Evolutionary conservation across 352 stramenopile species (phyloP).

Genomic region (Phytopythium montanum): DNA sequence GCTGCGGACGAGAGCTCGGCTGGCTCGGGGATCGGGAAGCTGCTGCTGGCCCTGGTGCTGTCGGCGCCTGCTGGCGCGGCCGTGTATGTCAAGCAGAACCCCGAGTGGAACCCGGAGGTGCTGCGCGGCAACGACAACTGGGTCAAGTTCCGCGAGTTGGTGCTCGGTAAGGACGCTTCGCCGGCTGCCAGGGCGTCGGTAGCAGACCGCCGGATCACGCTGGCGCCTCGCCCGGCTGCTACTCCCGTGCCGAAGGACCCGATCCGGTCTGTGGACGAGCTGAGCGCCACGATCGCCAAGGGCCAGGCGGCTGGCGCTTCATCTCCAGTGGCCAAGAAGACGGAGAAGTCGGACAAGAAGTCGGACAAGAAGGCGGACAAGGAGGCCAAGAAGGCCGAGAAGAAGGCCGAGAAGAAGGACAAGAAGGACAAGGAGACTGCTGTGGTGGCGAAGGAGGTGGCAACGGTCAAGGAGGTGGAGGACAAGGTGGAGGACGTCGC

Average conservation of each 20-base stretch:
- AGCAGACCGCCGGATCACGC: slow-evolving; percentile 15
- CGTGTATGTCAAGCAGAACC: slow-evolving; percentile 77
- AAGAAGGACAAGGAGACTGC: slow-evolving; percentile 20
- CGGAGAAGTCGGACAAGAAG: slow-evolving; percentile 9
- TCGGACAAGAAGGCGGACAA: slow-evolving; percentile 11
- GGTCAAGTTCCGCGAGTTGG: slow-evolving; percentile 71
- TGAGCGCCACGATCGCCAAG: slow-evolving; percentile 48
- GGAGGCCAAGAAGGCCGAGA: slow-evolving; percentile 19
- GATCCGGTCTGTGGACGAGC: slow-evolving; percentile 33
- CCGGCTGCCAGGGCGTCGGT: slow-evolving; percentile 1
- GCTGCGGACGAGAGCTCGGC: slow-evolving; percentile 28
- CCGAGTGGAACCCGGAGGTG: slow-evolving; percentile 65
- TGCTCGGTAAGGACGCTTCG: slow-evolving; percentile 41
- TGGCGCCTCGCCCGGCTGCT: not conserved
- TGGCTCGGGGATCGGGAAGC: slow-evolving; percentile 38
- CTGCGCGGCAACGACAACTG: slow-evolving; percentile 60
- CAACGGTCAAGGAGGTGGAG: slow-evolving; percentile 16
- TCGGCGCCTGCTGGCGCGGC: slow-evolving; percentile 44
- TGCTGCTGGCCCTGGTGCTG: slow-evolving; percentile 48
- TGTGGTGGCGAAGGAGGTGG: slow-evolving; percentile 17
- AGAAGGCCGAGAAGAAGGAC: slow-evolving; percentile 18
- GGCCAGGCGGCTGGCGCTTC: slow-evolving; percentile 15
- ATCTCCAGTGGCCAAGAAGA: slow-evolving; percentile 18
- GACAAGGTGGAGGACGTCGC: slow-evolving; percentile 21
- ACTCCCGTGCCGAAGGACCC: slow-evolving; percentile 17